Percentiles rank a stretch among this genome's conserved stretches.
These are phyloP conservation scores for Xylaria multiplex DNA, from an alignment of 2,329 filamentous ascomycete genomes.

Conservation along the genomic window DNA sequence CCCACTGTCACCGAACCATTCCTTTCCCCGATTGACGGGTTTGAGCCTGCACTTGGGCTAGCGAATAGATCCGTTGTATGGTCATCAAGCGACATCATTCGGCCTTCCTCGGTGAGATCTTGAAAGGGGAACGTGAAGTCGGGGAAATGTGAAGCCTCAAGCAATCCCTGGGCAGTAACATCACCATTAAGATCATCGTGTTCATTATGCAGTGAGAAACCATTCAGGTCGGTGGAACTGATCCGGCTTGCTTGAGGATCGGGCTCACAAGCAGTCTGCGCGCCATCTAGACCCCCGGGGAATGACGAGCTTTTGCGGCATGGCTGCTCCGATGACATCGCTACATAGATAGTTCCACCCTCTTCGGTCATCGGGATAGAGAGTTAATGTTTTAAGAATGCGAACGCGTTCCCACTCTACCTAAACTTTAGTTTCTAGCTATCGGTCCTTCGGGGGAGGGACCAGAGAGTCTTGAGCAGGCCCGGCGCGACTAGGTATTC, in stretches of 20 bases:
- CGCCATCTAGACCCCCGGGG: conserved; percentile 51
- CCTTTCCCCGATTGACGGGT: conserved; percentile 52
- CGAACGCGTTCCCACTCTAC: conserved; percentile 24
- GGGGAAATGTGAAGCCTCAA: conserved; percentile 61
- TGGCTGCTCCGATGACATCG: conserved; percentile 55
- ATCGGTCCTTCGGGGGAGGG: conserved; percentile 3
- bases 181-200: conserved; percentile 50
- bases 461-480: conserved; percentile 18
- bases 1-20: conserved; percentile 53
- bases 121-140: conserved; percentile 65
- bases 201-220: conserved; percentile 51
- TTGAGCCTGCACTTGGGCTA: conserved; percentile 46
- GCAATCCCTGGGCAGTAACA: conserved; percentile 50
- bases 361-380: conserved; percentile 30
- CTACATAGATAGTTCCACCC: conserved; percentile 42
- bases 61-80: conserved; percentile 50
- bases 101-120: conserved; percentile 54
- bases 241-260: conserved; percentile 47
- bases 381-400: conserved; percentile 13
- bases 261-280: conserved; percentile 47
- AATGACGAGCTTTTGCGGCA: conserved; percentile 50
- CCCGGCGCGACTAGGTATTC: conserved; percentile 45
- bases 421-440: conserved; percentile 11
- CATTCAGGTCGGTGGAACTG: conserved; percentile 51
- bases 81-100: conserved; percentile 55